Evolutionary conservation across 2,329 filamentous ascomycete genomes (phyloP).

Genomic region (Rhynchosporium graminicola): DNA sequence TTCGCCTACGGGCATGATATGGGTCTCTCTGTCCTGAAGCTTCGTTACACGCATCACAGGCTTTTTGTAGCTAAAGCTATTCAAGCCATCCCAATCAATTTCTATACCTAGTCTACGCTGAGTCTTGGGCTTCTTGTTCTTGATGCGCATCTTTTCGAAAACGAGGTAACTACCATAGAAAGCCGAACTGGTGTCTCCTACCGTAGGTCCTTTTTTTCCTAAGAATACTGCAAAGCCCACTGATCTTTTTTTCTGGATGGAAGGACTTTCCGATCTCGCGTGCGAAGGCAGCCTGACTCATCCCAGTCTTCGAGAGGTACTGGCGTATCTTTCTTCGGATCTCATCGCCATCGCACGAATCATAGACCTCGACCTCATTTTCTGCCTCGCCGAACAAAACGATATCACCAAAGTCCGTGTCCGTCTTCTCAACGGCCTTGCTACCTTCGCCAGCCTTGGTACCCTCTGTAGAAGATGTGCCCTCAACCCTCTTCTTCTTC

Average conservation of each 20-base stretch:
- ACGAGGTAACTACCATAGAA: slow-evolving; percentile 59
- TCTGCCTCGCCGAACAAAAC: neutral
- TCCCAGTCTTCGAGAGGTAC: neutral
- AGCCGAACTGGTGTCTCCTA: slow-evolving; percentile 44
- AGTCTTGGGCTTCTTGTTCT: slow-evolving; percentile 52
- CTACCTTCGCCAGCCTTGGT: slow-evolving; percentile 35
- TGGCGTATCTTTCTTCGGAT: neutral
- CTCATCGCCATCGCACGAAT: neutral
- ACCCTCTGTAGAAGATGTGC: slow-evolving; percentile 48
- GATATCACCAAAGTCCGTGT: neutral
- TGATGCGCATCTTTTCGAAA: slow-evolving; percentile 59
- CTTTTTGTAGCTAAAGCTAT: neutral
- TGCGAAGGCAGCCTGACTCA: neutral
- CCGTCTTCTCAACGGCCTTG: neutral
- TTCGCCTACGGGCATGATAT: neutral
- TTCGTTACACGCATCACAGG: neutral
- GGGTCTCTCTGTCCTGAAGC: neutral
- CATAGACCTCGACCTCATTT: neutral
- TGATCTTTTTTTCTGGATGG: neutral
- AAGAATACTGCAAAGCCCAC: neutral
- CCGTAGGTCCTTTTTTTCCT: neutral
- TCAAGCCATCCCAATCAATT: neutral
- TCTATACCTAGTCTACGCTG: slow-evolving; percentile 56
- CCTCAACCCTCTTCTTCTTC: slow-evolving; percentile 41
- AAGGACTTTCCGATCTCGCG: neutral